Percentiles rank a stretch among this genome's conserved stretches.
Evolutionary conservation across 2,329 filamentous ascomycete species (phyloP).

Genomic region (Teratosphaeriaceae sp.): DNA sequence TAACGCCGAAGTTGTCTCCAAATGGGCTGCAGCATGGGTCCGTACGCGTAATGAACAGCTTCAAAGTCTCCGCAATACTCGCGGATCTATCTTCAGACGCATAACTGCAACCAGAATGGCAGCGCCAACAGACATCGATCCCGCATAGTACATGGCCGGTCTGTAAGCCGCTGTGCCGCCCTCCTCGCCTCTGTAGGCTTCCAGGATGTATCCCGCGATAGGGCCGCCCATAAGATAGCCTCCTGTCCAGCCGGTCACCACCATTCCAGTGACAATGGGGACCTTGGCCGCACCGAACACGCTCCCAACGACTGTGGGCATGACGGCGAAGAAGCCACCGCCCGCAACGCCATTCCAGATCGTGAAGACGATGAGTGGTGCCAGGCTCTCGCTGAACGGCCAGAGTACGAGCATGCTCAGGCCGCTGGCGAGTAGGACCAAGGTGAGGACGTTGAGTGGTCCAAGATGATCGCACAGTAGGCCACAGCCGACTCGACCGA

Average conservation of each 20-base stretch:
- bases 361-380: constrained; percentile 51
- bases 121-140: background rate
- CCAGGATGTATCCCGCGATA: constrained; percentile 53
- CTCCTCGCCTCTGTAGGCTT: constrained; percentile 10
- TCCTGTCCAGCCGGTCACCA: constrained; percentile 53
- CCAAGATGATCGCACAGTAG: constrained; percentile 49
- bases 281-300: constrained; percentile 52
- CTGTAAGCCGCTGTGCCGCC: constrained; percentile 48
- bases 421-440: constrained; percentile 46
- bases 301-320: constrained; percentile 56
- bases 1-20: too few species aligned
- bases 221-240: constrained; percentile 56
- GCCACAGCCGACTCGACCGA: constrained; percentile 51
- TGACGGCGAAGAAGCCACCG: constrained; percentile 57
- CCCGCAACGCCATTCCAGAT: constrained; percentile 55
- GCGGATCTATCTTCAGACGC: background rate
- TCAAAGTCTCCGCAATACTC: background rate
- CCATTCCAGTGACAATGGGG: constrained; percentile 47
- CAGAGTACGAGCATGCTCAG: constrained; percentile 57
- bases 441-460: constrained; percentile 49
- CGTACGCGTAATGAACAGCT: too few species aligned
- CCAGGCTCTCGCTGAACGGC: constrained; percentile 51
- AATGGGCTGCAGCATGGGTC: too few species aligned
- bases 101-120: background rate
- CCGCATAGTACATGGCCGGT: constrained; percentile 57